phyloP scores from a whole-genome alignment of 2,329 filamentous ascomycete species.

The Byssothecium circinans region DNA sequence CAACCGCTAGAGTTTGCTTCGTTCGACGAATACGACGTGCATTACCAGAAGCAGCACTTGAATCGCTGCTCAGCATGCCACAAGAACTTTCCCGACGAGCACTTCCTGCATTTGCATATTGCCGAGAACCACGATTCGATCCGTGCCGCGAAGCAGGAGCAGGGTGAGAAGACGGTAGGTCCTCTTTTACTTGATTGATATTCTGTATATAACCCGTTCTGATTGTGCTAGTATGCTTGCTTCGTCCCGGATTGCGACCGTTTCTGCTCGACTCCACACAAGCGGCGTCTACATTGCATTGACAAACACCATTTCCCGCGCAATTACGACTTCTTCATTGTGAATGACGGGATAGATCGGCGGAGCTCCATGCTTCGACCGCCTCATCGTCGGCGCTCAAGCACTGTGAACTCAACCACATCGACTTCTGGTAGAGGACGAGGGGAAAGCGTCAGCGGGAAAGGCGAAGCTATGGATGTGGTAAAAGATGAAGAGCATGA shows the following conservation, averaged over 20 bases:
- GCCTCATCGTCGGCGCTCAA: constrained; percentile 38
- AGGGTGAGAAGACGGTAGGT: constrained; percentile 80
- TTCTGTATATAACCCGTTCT: not conserved
- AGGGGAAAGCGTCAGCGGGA: constrained; percentile 22
- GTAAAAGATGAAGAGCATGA: constrained; percentile 18
- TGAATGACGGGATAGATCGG: constrained; percentile 87
- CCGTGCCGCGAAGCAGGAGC: constrained; percentile 68
- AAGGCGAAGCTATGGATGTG: constrained; percentile 28
- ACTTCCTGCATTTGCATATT: constrained; percentile 81
- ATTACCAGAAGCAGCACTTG: constrained; percentile 78
- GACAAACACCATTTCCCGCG: constrained; percentile 92
- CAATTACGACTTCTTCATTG: constrained; percentile 58
- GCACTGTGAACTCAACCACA: constrained; percentile 23
- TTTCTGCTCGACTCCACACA: constrained; percentile 79
- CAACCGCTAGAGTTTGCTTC: constrained; percentile 69
- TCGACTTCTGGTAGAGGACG: constrained; percentile 12
- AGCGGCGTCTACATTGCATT: constrained; percentile 83
- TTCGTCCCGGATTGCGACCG: constrained; percentile 87
- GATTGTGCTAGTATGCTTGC: constrained; percentile 68
- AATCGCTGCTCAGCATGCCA: constrained; percentile 84
- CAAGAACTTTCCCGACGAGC: constrained; percentile 83
- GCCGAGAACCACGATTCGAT: constrained; percentile 90
- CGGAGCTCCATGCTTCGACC: constrained; percentile 72
- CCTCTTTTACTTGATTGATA: not conserved
- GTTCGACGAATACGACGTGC: constrained; percentile 81